Base-by-base conservation (phyloP, 176 grass and related monocot genomes). In the Musa troglodytarum region DNA sequence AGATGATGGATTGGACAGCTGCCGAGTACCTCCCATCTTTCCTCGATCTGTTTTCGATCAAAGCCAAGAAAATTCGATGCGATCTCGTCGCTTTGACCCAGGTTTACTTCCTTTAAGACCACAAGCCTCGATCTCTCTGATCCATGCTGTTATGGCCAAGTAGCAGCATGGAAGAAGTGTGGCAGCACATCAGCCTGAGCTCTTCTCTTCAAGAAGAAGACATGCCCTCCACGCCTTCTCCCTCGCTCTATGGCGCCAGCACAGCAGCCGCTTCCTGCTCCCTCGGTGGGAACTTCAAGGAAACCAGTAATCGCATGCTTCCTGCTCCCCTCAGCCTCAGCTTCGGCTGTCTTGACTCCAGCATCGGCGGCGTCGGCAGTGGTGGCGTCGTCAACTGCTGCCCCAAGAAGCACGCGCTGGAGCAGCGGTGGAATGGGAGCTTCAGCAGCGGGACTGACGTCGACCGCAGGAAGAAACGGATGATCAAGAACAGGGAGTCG, bases 401-500 rank as follows among this genome's bases (percentile, higher is more conserved):
- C 57, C 57, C 57, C 5, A 10, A 3, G 16, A 61, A 61, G 57
- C 56, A 61, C 8, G 14, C 56, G 3, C 56, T 61, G 56, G 56
- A 61, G 19, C 16, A 61, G 1, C 14, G 19, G 56, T 61, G 14
- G 57, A 19, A 61, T 61, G 57, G 13, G 57, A 61, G 57, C 57
- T 61, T 61, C 13, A 10, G 57, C 57, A 61, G n/a, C 69, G 57
- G 34, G 34, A 43, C 34, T 43, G 34, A 8, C 73, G 78, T 12
- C 29, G 83, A 82, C 68, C 69, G 49, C 53, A 69, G 69, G 9
- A 10, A 66, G 53, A 77, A 68, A 63, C 84, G 79, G 0, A 24
- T 26, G 71, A 86, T 86, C 51, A 82, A 78, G 76, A 86, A 82
- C 76, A 79, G 80, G 22, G 80, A 63, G 76, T 82, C 80, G 63